Evolutionary conservation across 2,329 filamentous ascomycete species (phyloP).

Genomic region (Curvularia verruculosa): DNA sequence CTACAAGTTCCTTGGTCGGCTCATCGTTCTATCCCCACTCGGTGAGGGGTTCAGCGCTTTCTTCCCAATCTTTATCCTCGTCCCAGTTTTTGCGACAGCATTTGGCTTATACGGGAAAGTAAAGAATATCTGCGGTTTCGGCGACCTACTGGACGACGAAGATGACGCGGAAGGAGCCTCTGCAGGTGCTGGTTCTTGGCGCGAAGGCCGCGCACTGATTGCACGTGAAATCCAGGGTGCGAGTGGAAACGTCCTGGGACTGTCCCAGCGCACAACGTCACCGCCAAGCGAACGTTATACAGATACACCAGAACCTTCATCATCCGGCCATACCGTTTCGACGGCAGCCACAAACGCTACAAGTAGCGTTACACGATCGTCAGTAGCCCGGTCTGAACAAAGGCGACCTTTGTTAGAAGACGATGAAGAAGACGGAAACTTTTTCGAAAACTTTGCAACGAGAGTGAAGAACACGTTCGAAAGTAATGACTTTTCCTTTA

Average conservation of each 20-base stretch:
- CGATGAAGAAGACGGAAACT: conserved; percentile 74
- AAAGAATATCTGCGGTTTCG: conserved; percentile 78
- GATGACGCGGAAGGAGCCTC: conserved; percentile 64
- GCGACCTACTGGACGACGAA: conserved; percentile 77
- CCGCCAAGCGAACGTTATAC: conserved; percentile 35
- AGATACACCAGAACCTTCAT: conserved; percentile 24
- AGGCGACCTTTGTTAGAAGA: conserved; percentile 52
- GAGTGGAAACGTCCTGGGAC: conserved; percentile 45
- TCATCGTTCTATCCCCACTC: conserved; percentile 82
- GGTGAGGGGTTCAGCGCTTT: conserved; percentile 85
- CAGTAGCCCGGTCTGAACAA: conserved; percentile 15
- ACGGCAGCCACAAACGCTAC: conserved; percentile 13
- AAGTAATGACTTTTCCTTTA: conserved; percentile 58
- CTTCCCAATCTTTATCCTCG: conserved; percentile 84
- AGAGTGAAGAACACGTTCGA: conserved; percentile 93
- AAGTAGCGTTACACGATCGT: conserved; percentile 15
- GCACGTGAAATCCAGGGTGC: conserved; percentile 71
- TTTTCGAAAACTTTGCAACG: conserved; percentile 83
- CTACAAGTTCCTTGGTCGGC: conserved; percentile 80
- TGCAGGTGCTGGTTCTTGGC: conserved; percentile 83
- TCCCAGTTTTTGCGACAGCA: conserved; percentile 83
- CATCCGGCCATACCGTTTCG: not conserved
- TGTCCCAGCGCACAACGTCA: conserved; percentile 28
- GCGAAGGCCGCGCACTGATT: conserved; percentile 88
- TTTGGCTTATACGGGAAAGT: conserved; percentile 90